Conservation (phyloP, 140 eudicot species). For the Flaveria floridana region DNA sequence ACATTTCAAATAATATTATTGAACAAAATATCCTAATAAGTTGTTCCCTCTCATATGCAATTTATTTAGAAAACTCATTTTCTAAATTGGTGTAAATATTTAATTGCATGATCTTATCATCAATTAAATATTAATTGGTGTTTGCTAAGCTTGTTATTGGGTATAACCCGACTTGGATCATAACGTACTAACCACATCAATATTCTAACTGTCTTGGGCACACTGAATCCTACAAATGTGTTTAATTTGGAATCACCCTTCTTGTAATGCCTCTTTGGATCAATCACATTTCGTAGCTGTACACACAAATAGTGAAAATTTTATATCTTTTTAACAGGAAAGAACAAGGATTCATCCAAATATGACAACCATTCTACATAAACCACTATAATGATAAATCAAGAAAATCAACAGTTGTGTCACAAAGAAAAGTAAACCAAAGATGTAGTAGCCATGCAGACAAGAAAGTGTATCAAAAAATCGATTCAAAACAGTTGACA, state of each 20-base stretch:
- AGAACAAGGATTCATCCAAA: not conserved
- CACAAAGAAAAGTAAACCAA: not conserved
- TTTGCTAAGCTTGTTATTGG: no score
- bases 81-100: no score
- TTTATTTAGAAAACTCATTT: no score
- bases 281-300: constrained; percentile 78
- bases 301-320: constrained; percentile 21
- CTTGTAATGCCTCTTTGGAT: constrained; percentile 97
- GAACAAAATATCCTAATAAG: no score
- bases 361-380: not conserved
- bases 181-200: no score
- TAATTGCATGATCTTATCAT: no score
- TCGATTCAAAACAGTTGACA: not conserved
- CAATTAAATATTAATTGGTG: no score
- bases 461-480: not conserved
- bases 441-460: not conserved
- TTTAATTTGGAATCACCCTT: constrained; percentile 70
- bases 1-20: no score
- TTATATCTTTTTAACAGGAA: not conserved
- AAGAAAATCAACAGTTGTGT: not conserved
- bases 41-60: no score
- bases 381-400: not conserved
- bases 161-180: no score
- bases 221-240: no score
- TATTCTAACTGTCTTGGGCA: no score